Conservation (phyloP, 2,329 filamentous ascomycete genomes). For the Cordyceps farinosa region DNA sequence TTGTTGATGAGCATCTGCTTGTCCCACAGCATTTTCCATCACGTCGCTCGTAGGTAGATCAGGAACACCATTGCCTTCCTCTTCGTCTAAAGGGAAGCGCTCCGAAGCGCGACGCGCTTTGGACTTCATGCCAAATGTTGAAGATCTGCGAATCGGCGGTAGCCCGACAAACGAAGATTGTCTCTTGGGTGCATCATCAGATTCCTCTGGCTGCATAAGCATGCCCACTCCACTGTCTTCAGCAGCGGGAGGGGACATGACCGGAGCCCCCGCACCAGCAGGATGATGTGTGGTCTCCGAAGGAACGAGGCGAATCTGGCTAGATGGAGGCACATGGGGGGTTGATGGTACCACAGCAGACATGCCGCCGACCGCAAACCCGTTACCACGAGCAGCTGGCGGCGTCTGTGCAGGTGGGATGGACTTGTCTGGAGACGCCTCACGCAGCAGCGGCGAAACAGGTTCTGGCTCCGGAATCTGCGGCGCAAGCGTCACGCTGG, state of each 20-base stretch:
- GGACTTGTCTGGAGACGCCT: background rate
- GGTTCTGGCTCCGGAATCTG: conserved; percentile 28
- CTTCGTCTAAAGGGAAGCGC: conserved; percentile 32
- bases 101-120: conserved; percentile 34
- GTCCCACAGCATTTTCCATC: background rate
- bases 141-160: conserved; percentile 56
- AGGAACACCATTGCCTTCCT: conserved; percentile 20
- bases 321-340: conserved; percentile 3
- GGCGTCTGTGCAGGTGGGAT: background rate
- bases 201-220: conserved; percentile 18
- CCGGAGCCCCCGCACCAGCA: background rate
- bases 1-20: background rate
- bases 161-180: conserved; percentile 53
- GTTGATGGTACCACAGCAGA: conserved; percentile 3
- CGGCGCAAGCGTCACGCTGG: conserved; percentile 19
- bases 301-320: conserved; percentile 26
- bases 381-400: background rate
- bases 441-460: conserved; percentile 33
- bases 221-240: conserved; percentile 13
- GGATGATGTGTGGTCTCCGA: conserved; percentile 14
- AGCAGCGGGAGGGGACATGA: background rate
- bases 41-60: background rate
- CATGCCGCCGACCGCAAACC: background rate
- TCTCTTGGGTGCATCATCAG: conserved; percentile 35
- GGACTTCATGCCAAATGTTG: conserved; percentile 48